Percentiles rank a stretch among this genome's conserved stretches.
Evolutionary conservation across 345 rosid species (phyloP).

Genomic region (Hevea brasiliensis): DNA sequence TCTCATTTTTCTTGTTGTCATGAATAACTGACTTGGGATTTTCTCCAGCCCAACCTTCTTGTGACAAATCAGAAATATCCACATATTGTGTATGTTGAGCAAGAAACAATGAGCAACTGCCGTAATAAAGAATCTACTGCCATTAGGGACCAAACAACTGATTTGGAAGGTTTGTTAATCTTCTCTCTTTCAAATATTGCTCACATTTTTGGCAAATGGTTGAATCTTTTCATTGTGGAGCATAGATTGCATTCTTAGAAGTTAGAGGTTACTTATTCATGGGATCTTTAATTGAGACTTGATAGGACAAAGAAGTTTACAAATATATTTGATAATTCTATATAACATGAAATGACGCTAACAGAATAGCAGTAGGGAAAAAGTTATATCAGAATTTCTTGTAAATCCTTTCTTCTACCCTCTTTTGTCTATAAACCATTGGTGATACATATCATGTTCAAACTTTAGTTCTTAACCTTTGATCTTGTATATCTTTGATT

Average conservation of each 20-base stretch:
- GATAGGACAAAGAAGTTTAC: not conserved
- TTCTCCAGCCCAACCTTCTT: conserved; percentile 62
- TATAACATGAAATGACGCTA: not conserved
- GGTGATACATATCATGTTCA: not conserved
- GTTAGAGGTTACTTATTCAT: not conserved
- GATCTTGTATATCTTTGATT: not conserved
- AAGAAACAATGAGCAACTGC: conserved; percentile 25
- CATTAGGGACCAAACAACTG: conserved; percentile 40
- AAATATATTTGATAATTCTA: not conserved
- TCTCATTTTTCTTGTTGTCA: not conserved
- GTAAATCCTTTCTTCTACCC: not conserved
- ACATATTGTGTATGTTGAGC: conserved; percentile 66
- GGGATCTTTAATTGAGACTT: not conserved
- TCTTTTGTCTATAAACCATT: not conserved
- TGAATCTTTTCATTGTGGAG: not conserved
- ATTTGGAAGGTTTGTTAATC: conserved; percentile 68
- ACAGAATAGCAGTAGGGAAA: not conserved
- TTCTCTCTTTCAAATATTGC: conserved; percentile 14
- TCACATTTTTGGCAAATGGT: conserved; percentile 2
- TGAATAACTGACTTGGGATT: not conserved
- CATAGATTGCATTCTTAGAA: not conserved
- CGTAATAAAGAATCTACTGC: conserved; percentile 31
- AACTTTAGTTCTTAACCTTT: not conserved
- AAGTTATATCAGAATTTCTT: not conserved
- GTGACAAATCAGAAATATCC: conserved; percentile 69